Evolutionary conservation across 306 rosid species (phyloP).

Genomic region (Quercus cerris): DNA sequence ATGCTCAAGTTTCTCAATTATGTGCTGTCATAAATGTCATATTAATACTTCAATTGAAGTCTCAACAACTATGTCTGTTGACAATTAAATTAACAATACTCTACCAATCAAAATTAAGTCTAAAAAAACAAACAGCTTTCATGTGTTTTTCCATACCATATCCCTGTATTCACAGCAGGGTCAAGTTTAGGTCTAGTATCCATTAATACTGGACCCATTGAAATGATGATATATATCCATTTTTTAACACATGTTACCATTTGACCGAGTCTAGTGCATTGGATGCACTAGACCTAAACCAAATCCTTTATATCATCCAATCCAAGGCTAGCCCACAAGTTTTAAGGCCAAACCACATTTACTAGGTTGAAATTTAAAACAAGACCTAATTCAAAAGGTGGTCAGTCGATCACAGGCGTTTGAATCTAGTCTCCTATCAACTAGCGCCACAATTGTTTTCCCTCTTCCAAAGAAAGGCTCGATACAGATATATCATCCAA

Average conservation of each 20-base stretch:
- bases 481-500: neutral
- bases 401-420: neutral
- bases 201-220: no score
- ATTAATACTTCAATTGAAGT: no score
- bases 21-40: no score
- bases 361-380: neutral
- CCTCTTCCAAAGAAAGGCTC: neutral
- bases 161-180: neutral
- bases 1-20: no score
- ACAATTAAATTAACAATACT: no score
- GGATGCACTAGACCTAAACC: no score
- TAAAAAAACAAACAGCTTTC: no score
- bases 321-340: neutral
- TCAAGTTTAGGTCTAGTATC: no score
- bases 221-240: no score
- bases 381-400: neutral
- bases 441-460: neutral
- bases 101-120: no score
- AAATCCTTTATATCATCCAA: neutral
- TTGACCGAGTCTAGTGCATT: rapidly evolving
- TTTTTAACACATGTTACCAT: no score
- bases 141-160: neutral
- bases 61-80: no score
- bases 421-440: neutral
- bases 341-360: neutral